Base-by-base conservation (phyloP, 352 stramenopile species). In the Pythium periplocum region DNA sequence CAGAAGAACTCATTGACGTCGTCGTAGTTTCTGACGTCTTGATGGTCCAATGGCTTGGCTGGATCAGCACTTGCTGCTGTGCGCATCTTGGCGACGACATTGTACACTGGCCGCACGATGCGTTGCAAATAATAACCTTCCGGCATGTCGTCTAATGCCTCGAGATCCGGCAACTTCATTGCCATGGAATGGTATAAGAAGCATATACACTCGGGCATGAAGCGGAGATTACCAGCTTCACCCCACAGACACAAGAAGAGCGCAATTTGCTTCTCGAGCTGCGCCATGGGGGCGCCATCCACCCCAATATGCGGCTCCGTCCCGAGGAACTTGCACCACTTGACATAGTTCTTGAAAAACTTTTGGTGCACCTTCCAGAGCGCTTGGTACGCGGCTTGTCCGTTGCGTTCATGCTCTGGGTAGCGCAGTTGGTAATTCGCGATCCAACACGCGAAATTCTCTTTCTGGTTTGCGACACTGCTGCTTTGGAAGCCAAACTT, bases 251-350 rank as follows among this genome's bases (percentile, higher is more conserved):
- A 56, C 44, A 95, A 57, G 51, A 90, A 93, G 6, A 95, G 68
- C 52, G 72, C 81, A 45, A 93, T 61, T 50, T 95, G 71, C 55
- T 75, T 83, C 64, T 94, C 80, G 60, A 87, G 72, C 35, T 59
- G 41, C 0, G 61, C 39, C 31, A 61, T 71, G 35, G 77, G 72
- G 1, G 67, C 62, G 42, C 69, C 75, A 0, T 77, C 75, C 1
- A 43, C 41, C 2, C 60, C 53, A 8, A 96, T 96, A 45, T 92
- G 75, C n/a, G 90, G 92, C 4, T 75, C 68, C 0, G 95, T 86
- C 31, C 85, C 79, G 45, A 99, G 77, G 45, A 96, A 96, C 48
- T 87, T 79, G 68, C 96, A 98, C 97, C 97, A 99, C 57, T 89
- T 84, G 39, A 70, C 57, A 66, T 97, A 97, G 69, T 97, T 97